Evolutionary conservation across 257 asterid species (phyloP), one percentile per base, ranked within the genome.

Genomic region (Orobanche coerulescens): DNA sequence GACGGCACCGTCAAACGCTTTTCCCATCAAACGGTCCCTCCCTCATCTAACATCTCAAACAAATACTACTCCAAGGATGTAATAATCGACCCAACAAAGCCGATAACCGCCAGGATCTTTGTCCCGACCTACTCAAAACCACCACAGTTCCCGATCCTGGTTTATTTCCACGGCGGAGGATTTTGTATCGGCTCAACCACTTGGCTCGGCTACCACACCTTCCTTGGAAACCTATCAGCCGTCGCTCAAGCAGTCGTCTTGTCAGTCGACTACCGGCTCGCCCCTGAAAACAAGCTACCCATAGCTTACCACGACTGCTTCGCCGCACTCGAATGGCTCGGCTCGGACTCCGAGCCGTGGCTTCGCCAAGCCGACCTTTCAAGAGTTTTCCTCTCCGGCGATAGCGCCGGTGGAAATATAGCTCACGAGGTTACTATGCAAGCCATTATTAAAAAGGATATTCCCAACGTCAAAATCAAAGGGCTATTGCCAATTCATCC

Each of bases 101-200:
- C 76, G 0, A 72, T 86, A 47, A 79, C 79, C 5, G 86, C 87
- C 0, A 63, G 96, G 70, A 74, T 90, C 18, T 87, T 79, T 62
- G 76, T 78, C 48, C 96, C 96, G 10, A 16, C 23, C 12, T 37
- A 64, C 7, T 30, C 66, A 25, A 26, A 4, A 33, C 62, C 73
- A 14, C 23, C 34, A 8, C 47, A 14, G 1, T 76, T 84, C 43
- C 90, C 95, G 0, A 58, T 83, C 51, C 16, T 90, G 47, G 78
- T 83, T 42, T 85, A 90, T 47, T 90, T 90, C 80, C 97, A 90
- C 49, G 97, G 97, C 2, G 95, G 94, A 11, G 95, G 95, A 6
- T 90, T 90, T 58, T 82, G 94, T 75, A 81, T 84, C 28, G 90
- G 95, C 70, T 78, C 96, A 39, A 87, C 96, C 23, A 71, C 90